phyloP scores from a whole-genome alignment of 495 filamentous ascomycete genomes.

The Astrothelium macrocarpum region DNA sequence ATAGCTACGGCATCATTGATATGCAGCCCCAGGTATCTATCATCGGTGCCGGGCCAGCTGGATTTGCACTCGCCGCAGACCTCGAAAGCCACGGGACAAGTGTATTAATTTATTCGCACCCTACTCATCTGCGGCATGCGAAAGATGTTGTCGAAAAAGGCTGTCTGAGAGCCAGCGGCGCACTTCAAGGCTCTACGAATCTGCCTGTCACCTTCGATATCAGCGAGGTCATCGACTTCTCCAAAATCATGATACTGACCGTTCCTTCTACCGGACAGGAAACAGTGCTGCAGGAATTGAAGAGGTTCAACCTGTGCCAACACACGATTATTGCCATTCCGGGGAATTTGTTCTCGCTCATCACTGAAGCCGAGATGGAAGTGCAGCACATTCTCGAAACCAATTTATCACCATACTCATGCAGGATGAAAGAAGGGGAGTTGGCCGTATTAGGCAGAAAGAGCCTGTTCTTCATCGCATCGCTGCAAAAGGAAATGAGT shows the following conservation, averaged over 20 bases:
- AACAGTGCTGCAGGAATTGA: neutral
- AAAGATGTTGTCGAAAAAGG: neutral
- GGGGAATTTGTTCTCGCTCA: constrained; percentile 4
- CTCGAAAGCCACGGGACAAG: neutral
- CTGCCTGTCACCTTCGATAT: constrained; percentile 28
- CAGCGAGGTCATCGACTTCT: constrained; percentile 39
- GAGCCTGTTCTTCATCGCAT: neutral
- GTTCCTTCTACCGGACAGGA: neutral
- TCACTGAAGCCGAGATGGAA: constrained; percentile 2
- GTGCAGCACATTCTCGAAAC: constrained; percentile 2
- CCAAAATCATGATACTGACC: constrained; percentile 21
- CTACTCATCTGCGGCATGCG: neutral
- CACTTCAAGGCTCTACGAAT: neutral
- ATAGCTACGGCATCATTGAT: neutral
- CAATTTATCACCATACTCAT: constrained; percentile 8
- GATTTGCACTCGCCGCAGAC: neutral
- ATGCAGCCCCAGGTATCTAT: neutral
- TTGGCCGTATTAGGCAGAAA: constrained; percentile 1
- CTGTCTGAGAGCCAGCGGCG: neutral
- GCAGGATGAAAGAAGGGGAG: neutral
- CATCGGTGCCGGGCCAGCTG: neutral
- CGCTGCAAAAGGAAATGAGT: neutral
- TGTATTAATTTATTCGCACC: neutral
- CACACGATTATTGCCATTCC: constrained; percentile 6
- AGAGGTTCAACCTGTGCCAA: neutral